Evolutionary conservation across 2,329 filamentous ascomycete genomes (phyloP).

Genomic region (Ascochyta rabiei): DNA sequence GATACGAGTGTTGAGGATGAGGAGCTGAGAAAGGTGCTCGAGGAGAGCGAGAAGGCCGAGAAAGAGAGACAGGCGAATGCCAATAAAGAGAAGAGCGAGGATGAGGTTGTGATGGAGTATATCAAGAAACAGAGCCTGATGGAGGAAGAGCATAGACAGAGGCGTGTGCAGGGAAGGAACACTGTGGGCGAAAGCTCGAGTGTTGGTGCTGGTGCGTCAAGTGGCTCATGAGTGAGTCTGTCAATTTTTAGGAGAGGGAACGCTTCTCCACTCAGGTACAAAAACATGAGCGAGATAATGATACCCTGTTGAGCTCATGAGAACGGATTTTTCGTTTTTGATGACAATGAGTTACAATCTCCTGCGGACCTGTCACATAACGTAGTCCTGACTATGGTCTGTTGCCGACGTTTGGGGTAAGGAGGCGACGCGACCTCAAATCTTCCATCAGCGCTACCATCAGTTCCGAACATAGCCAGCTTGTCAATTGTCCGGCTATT

Average conservation of each 20-base stretch:
- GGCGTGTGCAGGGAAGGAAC: constrained; percentile 9
- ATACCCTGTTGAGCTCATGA: not conserved
- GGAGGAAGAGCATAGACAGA: constrained; percentile 55
- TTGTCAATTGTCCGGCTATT: no score
- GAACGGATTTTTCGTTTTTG: no score
- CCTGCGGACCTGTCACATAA: no score
- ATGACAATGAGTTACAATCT: no score
- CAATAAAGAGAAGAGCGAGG: constrained; percentile 61
- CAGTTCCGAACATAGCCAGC: no score
- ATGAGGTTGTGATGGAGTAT: constrained; percentile 76
- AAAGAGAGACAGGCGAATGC: constrained; percentile 50
- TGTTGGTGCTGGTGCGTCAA: not conserved
- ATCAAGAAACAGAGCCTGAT: constrained; percentile 75
- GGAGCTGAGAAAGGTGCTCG: constrained; percentile 34
- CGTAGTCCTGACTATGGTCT: no score
- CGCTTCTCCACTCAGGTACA: not conserved
- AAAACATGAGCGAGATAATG: not conserved
- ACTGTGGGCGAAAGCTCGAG: constrained; percentile 10
- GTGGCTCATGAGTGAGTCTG: not conserved
- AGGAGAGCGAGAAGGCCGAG: constrained; percentile 36
- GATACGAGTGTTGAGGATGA: constrained; percentile 22
- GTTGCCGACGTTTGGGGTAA: no score
- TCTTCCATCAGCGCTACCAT: no score
- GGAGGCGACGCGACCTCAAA: no score
- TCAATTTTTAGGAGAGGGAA: not conserved